Evolutionary conservation across 768 basidiomycete species (phyloP), one percentile per base, ranked within the genome.

Genomic region (Boletus reticulatus): DNA sequence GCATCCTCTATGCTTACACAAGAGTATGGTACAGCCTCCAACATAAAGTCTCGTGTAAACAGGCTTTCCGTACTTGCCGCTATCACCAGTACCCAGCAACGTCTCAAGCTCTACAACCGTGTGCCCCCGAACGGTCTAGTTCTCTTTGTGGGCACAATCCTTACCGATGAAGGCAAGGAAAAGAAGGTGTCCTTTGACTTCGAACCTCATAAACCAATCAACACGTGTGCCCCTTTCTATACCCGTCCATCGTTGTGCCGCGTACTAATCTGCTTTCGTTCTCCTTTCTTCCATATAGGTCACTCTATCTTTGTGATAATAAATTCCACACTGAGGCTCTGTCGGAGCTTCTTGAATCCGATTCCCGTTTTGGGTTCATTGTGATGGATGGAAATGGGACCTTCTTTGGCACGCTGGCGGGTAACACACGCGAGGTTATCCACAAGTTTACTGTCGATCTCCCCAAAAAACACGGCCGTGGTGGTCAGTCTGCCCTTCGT

Each of bases 331-430:
- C 97, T 1, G 97, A 98, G 67, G 95, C 94, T 0, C 82, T 99
- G 22, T 91, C 92, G 29, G 97, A 98, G 69, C 85, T 99, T 46
- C 83, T 99, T 59, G 96, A 98, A 74, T 94, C 92, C 19, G 97
- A 99, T 72, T 90, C 92, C 62, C 91, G 92, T 68, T 99, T 98
- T 72, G 97, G 94, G 29, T 99, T 99, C 80, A 97, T 99, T 72
- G 93, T 98, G 68, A 98, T 98, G 96, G 96, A 97, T 67, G 92
- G 94, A 78, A 98, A 97, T 73, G 96, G 96, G 37, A 91, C 94
- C 6, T 87, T 99, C 36, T 98, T 98, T 65, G 97, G 97, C 55
- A 91, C 89, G 5, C 84, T 99, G 53, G 85, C 96, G 0, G 97
- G 97, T 46, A 98, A 98, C 75, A 96, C 97, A 19, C 93, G 97